A percentile compares a stretch with the other conserved stretches of the same genome.
These are phyloP conservation scores for Aspergillus floridensis DNA, from an alignment of 2,329 filamentous ascomycete genomes.

Conservation along the genomic window DNA sequence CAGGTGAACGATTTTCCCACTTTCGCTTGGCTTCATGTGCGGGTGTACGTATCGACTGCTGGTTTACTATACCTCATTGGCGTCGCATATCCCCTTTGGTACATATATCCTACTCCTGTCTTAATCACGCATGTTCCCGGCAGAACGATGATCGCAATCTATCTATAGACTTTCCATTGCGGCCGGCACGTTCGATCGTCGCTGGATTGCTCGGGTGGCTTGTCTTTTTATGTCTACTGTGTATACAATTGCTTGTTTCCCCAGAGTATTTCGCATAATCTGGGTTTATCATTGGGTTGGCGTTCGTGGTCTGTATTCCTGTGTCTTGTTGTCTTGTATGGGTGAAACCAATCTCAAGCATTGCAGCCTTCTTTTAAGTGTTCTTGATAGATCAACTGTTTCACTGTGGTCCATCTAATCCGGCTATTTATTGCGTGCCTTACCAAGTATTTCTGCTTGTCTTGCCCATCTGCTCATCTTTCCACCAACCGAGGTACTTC, in stretches of 20 bases:
- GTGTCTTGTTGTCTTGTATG: background rate
- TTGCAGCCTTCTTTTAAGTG: background rate
- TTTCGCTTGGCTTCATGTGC: background rate
- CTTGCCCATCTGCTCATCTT: background rate
- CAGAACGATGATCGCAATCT: background rate
- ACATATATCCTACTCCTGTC: background rate
- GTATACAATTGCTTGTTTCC: background rate
- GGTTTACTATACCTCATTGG: slow-evolving; percentile 7
- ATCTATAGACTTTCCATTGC: slow-evolving; percentile 18
- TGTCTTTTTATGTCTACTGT: background rate
- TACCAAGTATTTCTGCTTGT: background rate
- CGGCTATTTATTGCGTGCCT: background rate
- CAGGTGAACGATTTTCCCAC: background rate
- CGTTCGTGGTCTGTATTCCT: background rate
- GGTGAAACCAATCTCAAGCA: background rate
- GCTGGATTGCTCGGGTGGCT: background rate
- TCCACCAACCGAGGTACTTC: background rate
- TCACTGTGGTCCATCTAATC: background rate
- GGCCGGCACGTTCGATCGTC: slow-evolving; percentile 14
- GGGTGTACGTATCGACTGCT: slow-evolving; percentile 5
- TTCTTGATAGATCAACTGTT: background rate
- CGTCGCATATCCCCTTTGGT: slow-evolving; percentile 20
- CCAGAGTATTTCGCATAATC: background rate
- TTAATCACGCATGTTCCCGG: slow-evolving; percentile 4
- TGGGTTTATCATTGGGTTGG: background rate